A percentile compares a stretch with the other conserved stretches of the same genome.
These are phyloP conservation scores for Brassica cretica DNA, from an alignment of 345 rosid species.

Conservation along the genomic window DNA sequence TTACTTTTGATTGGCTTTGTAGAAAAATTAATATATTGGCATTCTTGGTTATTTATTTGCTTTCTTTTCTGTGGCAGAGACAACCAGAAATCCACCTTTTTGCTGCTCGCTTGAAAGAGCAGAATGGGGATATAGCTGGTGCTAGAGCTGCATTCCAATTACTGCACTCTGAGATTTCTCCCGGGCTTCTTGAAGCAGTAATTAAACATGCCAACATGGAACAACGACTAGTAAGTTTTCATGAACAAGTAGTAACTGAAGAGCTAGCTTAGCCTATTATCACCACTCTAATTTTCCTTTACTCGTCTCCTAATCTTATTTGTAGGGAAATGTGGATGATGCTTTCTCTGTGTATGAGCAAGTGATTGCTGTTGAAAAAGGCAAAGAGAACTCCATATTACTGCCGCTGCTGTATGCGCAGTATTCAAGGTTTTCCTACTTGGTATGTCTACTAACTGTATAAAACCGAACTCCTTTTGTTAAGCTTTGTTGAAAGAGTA, in stretches of 20 bases:
- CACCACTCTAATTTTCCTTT: slow-evolving; percentile 22
- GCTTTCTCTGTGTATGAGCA: slow-evolving; percentile 82
- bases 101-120: slow-evolving; percentile 86
- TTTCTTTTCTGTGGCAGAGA: slow-evolving; percentile 52
- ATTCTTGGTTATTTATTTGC: slow-evolving; percentile 15
- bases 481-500: slow-evolving; percentile 7
- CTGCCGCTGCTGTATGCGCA: slow-evolving; percentile 87
- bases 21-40: not conserved
- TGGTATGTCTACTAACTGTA: slow-evolving; percentile 53
- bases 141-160: slow-evolving; percentile 90
- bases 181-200: slow-evolving; percentile 95
- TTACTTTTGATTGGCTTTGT: not conserved
- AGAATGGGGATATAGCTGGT: slow-evolving; percentile 73
- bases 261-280: slow-evolving; percentile 2
- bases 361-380: slow-evolving; percentile 93
- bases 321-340: slow-evolving; percentile 81
- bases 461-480: not conserved
- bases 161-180: slow-evolving; percentile 82
- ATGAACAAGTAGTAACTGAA: slow-evolving; percentile 20
- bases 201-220: slow-evolving; percentile 97
- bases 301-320: slow-evolving; percentile 29
- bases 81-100: slow-evolving; percentile 94
- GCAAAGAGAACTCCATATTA: slow-evolving; percentile 78
- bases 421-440: slow-evolving; percentile 66
- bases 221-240: slow-evolving; percentile 62